Conservation (phyloP, 129 eudicot genomes). For the Flaveria trinervia region DNA sequence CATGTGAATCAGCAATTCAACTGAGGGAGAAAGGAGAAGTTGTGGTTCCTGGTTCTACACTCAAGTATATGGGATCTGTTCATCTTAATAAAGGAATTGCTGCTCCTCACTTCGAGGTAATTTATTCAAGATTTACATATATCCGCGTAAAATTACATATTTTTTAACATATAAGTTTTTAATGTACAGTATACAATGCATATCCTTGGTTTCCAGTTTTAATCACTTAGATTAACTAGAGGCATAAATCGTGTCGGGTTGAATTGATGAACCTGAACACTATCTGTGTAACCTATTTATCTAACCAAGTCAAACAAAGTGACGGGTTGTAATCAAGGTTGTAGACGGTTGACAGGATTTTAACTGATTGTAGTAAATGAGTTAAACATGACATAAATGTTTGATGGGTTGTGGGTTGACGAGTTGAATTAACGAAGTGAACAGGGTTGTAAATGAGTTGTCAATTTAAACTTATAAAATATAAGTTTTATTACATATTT, state of each 20-base stretch:
- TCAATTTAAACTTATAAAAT: background rate
- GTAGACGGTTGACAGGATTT: too few species aligned
- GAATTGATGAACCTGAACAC: background rate
- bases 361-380: background rate
- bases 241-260: background rate
- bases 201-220: background rate
- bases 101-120: slow-evolving; percentile 73
- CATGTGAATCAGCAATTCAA: slow-evolving; percentile 68
- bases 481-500: background rate
- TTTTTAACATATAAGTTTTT: too few species aligned
- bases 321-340: too few species aligned
- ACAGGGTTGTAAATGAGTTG: background rate
- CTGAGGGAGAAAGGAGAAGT: slow-evolving; percentile 73
- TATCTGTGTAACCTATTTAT: background rate
- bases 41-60: slow-evolving; percentile 61
- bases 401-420: background rate
- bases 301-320: too few species aligned
- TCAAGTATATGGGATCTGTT: slow-evolving; percentile 59
- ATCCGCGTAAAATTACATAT: too few species aligned
- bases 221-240: background rate
- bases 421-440: background rate
- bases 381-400: background rate
- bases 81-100: slow-evolving; percentile 61
- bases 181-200: too few species aligned
- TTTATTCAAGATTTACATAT: background rate